A percentile compares a stretch with the other conserved stretches of the same genome.
These are phyloP conservation scores for Glycyrrhiza uralensis DNA, from an alignment of 306 rosid genomes.

Conservation along the genomic window DNA sequence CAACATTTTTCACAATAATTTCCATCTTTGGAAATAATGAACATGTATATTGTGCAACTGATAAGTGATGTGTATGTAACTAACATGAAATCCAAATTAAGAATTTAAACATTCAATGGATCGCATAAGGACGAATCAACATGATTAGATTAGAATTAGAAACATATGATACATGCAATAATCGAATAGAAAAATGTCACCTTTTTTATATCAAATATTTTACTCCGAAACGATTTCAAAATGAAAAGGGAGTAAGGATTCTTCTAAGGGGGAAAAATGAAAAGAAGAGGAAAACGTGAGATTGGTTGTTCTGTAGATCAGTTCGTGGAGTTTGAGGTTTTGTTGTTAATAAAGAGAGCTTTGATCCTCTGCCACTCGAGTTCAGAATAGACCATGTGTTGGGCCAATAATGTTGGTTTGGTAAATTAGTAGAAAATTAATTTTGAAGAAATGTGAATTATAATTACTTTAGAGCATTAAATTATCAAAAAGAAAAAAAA, in stretches of 20 bases:
- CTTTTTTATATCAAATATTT: not conserved
- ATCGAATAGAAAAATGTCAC: conserved; percentile 17
- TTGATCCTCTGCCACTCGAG: not conserved
- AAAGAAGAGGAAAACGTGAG: not conserved
- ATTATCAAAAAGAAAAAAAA: too few species aligned
- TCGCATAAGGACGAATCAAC: not conserved
- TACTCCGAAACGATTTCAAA: not conserved
- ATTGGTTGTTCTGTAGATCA: conserved; percentile 3
- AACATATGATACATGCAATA: not conserved
- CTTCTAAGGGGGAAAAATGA: not conserved
- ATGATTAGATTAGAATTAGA: too few species aligned
- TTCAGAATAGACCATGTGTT: conserved; percentile 14
- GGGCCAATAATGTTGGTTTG: not conserved
- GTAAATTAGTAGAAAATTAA: not conserved
- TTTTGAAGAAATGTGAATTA: too few species aligned
- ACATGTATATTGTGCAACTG: not conserved
- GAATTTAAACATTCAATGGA: not conserved
- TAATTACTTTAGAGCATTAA: too few species aligned
- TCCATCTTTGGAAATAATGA: not conserved
- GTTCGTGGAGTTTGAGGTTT: conserved; percentile 24
- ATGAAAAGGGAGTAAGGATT: not conserved
- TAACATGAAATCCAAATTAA: not conserved
- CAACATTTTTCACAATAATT: not conserved
- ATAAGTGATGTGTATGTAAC: not conserved
- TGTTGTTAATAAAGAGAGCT: not conserved